Base-by-base conservation (phyloP, 2,329 filamentous ascomycete genomes). In the Teratosphaeria pseudoeucalypti region DNA sequence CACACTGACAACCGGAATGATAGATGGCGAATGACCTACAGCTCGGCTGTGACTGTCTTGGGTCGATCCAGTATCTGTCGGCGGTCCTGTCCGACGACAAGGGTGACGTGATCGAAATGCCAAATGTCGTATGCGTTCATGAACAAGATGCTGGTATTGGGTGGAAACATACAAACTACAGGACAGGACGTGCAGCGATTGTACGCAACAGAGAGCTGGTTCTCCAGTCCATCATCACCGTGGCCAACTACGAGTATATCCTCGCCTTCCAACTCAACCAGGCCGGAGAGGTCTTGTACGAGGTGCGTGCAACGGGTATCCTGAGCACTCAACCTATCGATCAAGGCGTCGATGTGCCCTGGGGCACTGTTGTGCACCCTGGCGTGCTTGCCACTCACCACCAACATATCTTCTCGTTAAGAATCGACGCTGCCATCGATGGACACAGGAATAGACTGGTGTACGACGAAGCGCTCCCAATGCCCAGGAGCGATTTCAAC, bases 231-330 rank as follows among this genome's bases (percentile, higher is more conserved):
- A 85, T 88, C 71, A 82, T 85, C 63, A 88, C 85, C 0, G 78
- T 88, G 1, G 82, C 82, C 23, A 88, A 89, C 73, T 88, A 89
- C 53, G 85, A 88, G 68, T 89, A 89, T 68, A 87, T 89, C 65
- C 78, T 89, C 43, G 85, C 85, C 2, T 89, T 85, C 73, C 82
- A 85, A 57, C 87, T 89, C 75, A 86, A 87, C 70, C 86, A 88
- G 69, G 85, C 85, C 2, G 86, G 83, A 58, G 84, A 86, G 66
- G 68, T 88, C 54, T 78, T 79, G 64, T 85, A 88, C 67, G 86
- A 89, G 70, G 82, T 87, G 52, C 82, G 85, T 39, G 85, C 85
- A 16, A 88, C 85, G 1, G 85, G 85, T 5, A 86, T 88, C 60
- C 75, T 88, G 19, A 85, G 81, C 23, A 64, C 85, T 0, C 82